These are phyloP conservation scores for Fusarium odoratissimum DNA, from an alignment of 2,329 filamentous ascomycete species.

Conservation along the genomic window DNA sequence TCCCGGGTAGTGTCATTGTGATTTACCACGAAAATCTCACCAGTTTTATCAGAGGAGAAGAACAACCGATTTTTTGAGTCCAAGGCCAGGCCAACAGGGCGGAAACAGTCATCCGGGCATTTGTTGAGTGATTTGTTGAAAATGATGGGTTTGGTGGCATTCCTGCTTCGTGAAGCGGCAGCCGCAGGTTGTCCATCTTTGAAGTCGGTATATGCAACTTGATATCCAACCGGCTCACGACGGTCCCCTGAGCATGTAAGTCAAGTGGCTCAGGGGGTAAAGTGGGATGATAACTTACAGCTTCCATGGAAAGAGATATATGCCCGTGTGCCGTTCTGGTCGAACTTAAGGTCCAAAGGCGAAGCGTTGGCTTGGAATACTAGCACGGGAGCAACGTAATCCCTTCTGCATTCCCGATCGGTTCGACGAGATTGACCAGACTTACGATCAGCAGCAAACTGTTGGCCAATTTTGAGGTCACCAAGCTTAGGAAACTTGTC, in stretches of 20 bases:
- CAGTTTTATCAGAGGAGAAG: slow-evolving; percentile 71
- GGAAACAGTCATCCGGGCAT: slow-evolving; percentile 70
- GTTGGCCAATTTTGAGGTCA: slow-evolving; percentile 58
- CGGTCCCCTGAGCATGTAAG: slow-evolving; percentile 53
- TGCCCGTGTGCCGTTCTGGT: slow-evolving; percentile 65
- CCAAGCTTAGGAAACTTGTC: slow-evolving; percentile 54
- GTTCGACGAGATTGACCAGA: slow-evolving; percentile 49
- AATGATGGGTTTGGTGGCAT: slow-evolving; percentile 64
- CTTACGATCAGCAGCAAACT: slow-evolving; percentile 55
- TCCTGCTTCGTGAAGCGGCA: slow-evolving; percentile 55
- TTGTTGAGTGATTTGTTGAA: slow-evolving; percentile 62
- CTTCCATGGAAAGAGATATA: slow-evolving; percentile 79
- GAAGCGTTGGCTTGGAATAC: slow-evolving; percentile 74
- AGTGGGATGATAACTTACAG: slow-evolving; percentile 58
- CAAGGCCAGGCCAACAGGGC: slow-evolving; percentile 69
- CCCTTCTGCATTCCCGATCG: slow-evolving; percentile 57
- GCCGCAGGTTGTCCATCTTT: slow-evolving; percentile 55
- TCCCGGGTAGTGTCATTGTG: neutral
- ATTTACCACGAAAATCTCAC: slow-evolving; percentile 71
- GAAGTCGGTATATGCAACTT: slow-evolving; percentile 57
- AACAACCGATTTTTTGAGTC: slow-evolving; percentile 67
- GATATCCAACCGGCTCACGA: slow-evolving; percentile 59
- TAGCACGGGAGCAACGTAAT: slow-evolving; percentile 64
- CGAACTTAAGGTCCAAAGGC: slow-evolving; percentile 78
- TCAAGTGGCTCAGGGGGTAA: neutral